Conservation (phyloP, 1,284 basidiomycete genomes). For the Rhodotorula sp. region DNA sequence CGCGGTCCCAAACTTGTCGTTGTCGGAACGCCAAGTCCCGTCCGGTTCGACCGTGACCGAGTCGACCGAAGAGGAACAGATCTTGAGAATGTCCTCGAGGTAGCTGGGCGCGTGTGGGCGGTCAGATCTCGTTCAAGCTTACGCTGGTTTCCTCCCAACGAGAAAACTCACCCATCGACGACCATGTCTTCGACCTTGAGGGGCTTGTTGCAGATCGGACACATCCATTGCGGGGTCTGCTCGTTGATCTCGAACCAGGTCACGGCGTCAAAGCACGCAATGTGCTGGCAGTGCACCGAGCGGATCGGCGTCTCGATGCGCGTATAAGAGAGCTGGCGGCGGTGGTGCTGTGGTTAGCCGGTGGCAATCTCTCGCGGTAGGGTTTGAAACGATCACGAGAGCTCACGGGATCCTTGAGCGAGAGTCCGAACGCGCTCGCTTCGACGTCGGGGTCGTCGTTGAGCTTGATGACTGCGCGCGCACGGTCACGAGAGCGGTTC, state of each 20-base stretch:
- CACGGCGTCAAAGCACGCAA: slow-evolving; percentile 93
- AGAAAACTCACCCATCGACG: slow-evolving; percentile 51
- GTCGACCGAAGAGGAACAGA: slow-evolving; percentile 75
- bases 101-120: slow-evolving; percentile 57
- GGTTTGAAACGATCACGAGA: slow-evolving; percentile 2
- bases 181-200: slow-evolving; percentile 79
- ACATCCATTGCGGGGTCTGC: slow-evolving; percentile 92
- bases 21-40: slow-evolving; percentile 90
- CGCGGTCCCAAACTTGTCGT: slow-evolving; percentile 76
- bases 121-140: not conserved
- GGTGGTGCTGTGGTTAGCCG: not conserved
- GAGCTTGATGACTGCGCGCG: slow-evolving; percentile 60
- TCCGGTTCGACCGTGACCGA: slow-evolving; percentile 91
- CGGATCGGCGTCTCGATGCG: slow-evolving; percentile 83
- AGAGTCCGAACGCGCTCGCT: slow-evolving; percentile 80
- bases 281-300: slow-evolving; percentile 78
- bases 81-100: slow-evolving; percentile 75
- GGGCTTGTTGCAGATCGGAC: slow-evolving; percentile 87
- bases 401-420: slow-evolving; percentile 85
- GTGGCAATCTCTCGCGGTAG: too few relatives aligned
- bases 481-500: not conserved
- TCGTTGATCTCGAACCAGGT: slow-evolving; percentile 96
- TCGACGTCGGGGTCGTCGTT: slow-evolving; percentile 79
- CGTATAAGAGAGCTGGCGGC: slow-evolving; percentile 74
- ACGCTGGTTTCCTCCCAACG: too few relatives aligned